Percentiles rank a stretch among this genome's conserved stretches.
Evolutionary conservation across 2,329 filamentous ascomycete genomes (phyloP).

Genomic region (Colletotrichum euphorbiae): DNA sequence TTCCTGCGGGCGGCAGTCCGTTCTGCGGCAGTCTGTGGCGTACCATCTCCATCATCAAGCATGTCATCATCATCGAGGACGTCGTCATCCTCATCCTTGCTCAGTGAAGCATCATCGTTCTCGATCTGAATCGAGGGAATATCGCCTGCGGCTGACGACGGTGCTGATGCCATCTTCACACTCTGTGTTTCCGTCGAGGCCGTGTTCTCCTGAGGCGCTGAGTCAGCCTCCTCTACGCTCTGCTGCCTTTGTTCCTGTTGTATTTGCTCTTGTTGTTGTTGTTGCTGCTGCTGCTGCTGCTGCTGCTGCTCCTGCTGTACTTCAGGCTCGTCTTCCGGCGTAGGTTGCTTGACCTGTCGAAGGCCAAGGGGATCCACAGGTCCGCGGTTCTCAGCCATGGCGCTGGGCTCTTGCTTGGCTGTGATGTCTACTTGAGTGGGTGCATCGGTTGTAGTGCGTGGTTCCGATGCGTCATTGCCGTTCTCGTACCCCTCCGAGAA

Average conservation of each 20-base stretch:
- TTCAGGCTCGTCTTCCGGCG: conserved; percentile 52
- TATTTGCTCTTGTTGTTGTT: conserved; percentile 41
- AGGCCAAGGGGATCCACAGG: conserved; percentile 55
- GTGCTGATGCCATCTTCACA: conserved; percentile 54
- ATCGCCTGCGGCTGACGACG: conserved; percentile 50
- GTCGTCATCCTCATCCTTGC: conserved; percentile 64
- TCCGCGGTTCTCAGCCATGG: conserved; percentile 52
- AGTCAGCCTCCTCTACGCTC: conserved; percentile 53
- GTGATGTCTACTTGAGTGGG: conserved; percentile 71
- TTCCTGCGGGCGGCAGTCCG: conserved; percentile 69
- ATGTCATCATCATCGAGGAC: conserved; percentile 69
- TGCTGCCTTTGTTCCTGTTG: conserved; percentile 44
- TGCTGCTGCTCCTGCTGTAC: conserved; percentile 43
- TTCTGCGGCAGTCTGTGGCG: conserved; percentile 66
- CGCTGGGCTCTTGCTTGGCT: conserved; percentile 65
- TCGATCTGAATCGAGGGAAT: conserved; percentile 48
- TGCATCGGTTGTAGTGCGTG: conserved; percentile 51
- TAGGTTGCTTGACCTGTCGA: conserved; percentile 54
- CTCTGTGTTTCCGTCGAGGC: conserved; percentile 54
- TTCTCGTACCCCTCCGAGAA: conserved; percentile 60
- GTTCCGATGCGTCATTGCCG: conserved; percentile 53
- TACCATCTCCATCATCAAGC: conserved; percentile 61
- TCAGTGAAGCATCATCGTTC: conserved; percentile 49
- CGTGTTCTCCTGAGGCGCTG: conserved; percentile 53
- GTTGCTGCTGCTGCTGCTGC: conserved; percentile 41